Evolutionary conservation across 2,329 filamentous ascomycete species (phyloP).

Genomic region (Aspergillus sp.): DNA sequence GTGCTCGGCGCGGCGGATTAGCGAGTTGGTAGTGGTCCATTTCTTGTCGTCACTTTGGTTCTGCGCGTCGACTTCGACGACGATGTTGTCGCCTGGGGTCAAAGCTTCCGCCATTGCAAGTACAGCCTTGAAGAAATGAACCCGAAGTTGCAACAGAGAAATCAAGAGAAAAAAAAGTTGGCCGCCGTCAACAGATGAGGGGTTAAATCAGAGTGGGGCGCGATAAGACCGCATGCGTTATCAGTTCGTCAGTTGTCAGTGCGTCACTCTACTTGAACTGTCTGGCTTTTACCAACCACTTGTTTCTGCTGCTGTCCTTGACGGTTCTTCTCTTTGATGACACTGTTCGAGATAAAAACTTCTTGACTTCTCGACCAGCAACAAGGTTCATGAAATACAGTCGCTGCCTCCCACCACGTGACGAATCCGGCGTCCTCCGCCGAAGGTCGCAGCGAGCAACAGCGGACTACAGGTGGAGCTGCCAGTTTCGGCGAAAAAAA

Average conservation of each 20-base stretch:
- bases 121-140: not conserved
- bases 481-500: not conserved
- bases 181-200: not conserved
- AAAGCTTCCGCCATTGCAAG: not conserved
- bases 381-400: not conserved
- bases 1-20: constrained; percentile 41
- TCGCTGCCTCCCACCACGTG: not conserved
- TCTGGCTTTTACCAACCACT: too few species aligned
- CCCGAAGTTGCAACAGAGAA: not conserved
- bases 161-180: too few species aligned
- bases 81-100: not conserved
- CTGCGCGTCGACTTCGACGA: not conserved
- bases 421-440: not conserved
- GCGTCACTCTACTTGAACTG: too few species aligned
- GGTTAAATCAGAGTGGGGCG: not conserved
- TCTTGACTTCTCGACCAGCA: too few species aligned
- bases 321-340: too few species aligned
- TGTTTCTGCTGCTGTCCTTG: too few species aligned
- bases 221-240: constrained; percentile 1
- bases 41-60: constrained; percentile 18
- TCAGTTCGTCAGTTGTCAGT: not conserved
- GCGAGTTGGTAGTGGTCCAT: constrained; percentile 27
- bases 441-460: not conserved
- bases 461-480: not conserved
- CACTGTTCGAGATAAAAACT: not conserved